Conservation (phyloP, 2,329 filamentous ascomycete genomes). For the Curvularia hawaiiensis region DNA sequence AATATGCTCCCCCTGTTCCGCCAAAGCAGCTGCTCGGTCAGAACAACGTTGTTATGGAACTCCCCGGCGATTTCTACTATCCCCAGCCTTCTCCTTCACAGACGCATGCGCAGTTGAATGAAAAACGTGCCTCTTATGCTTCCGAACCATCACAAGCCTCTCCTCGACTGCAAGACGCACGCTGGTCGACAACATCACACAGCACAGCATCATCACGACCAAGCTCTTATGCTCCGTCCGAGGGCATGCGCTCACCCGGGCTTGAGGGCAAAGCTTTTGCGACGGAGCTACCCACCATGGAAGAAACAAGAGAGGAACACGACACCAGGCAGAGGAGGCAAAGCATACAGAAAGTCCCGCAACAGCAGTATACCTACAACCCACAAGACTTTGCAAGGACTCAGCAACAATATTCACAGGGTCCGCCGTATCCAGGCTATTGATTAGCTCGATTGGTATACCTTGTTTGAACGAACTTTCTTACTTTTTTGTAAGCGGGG, state of each 20-base stretch:
- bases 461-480: neutral
- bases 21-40: conserved; percentile 31
- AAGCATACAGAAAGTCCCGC: conserved; percentile 11
- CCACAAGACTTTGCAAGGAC: conserved; percentile 40
- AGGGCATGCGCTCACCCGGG: conserved; percentile 42
- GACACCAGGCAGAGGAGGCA: conserved; percentile 25
- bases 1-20: conserved; percentile 17
- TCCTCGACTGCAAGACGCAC: conserved; percentile 33
- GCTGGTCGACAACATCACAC: conserved; percentile 42
- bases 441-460: neutral
- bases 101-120: conserved; percentile 34
- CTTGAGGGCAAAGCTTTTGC: conserved; percentile 43
- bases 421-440: conserved; percentile 14
- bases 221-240: conserved; percentile 43
- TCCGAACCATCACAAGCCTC: conserved; percentile 32
- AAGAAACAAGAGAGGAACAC: conserved; percentile 45
- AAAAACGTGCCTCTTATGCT: conserved; percentile 28
- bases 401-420: conserved; percentile 17
- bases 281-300: conserved; percentile 42
- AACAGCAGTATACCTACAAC: conserved; percentile 41
- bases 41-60: conserved; percentile 48
- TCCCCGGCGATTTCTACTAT: conserved; percentile 51
- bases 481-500: neutral
- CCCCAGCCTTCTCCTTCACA: conserved; percentile 37
- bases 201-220: conserved; percentile 39